These are phyloP conservation scores for Tylopilus rubrobrunneus DNA, from an alignment of 768 basidiomycete species.

Conservation along the genomic window DNA sequence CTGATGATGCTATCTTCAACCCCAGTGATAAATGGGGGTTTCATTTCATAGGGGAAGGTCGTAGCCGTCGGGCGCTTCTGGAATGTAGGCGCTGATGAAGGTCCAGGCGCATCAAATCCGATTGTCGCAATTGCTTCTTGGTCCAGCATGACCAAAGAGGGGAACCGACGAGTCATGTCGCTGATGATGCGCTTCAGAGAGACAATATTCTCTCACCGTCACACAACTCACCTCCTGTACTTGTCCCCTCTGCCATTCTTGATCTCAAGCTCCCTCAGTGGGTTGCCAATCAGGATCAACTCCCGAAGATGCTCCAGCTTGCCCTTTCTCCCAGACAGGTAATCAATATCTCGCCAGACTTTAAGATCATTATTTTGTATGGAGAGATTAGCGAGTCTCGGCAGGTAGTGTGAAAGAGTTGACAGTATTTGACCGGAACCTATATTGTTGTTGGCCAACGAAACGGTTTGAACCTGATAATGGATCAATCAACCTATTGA, in stretches of 20 bases:
- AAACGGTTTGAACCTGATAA: conserved; percentile 69
- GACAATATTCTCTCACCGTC: not conserved
- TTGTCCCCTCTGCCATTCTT: conserved; percentile 53
- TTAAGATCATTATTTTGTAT: conserved; percentile 73
- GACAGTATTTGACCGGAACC: conserved; percentile 54
- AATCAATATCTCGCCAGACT: conserved; percentile 67
- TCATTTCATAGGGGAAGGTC: conserved; percentile 78
- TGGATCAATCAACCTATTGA: not conserved
- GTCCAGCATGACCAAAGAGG: conserved; percentile 80
- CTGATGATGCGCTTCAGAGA: conserved; percentile 37
- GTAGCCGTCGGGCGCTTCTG: conserved; percentile 52
- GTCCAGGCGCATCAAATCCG: conserved; percentile 68
- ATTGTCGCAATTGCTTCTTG: conserved; percentile 73
- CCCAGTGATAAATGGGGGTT: conserved; percentile 68
- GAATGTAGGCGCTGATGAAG: conserved; percentile 38
- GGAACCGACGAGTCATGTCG: conserved; percentile 77
- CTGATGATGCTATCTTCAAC: conserved; percentile 66
- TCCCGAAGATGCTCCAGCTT: conserved; percentile 65
- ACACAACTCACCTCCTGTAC: conserved; percentile 59
- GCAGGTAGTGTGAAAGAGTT: conserved; percentile 68
- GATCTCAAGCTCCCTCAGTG: conserved; percentile 59
- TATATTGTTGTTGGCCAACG: conserved; percentile 78
- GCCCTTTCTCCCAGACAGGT: conserved; percentile 53
- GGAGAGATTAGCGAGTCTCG: conserved; percentile 75
- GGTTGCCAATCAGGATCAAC: conserved; percentile 72